Evolutionary conservation across 768 basidiomycete genomes (phyloP), one percentile per base, ranked within the genome.

Genomic region (Lactifluus subvellereus): DNA sequence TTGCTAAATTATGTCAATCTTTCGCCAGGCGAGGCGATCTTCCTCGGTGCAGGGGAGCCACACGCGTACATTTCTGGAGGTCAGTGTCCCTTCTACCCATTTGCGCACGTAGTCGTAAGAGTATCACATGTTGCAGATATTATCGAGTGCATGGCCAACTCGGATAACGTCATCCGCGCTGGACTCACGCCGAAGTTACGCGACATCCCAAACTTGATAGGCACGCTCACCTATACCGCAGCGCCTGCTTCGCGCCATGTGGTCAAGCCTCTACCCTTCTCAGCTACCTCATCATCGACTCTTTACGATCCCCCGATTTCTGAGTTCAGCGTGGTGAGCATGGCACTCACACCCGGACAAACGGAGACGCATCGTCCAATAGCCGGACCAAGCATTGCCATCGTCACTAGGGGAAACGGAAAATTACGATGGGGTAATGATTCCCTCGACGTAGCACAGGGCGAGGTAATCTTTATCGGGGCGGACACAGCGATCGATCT

Each of bases 91-190:
- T 32, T 47, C 55, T 61, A 35, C 45, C 55, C 22, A 32, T 45
- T 32, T 49, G 32, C 5, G 27, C 50, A n/a, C 32, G 30, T 13
- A 42, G 5, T 7, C n/a, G 13, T 45, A 27, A 11, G 40, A 9
- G 4, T 14, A 20, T 32, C 10, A 35, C 13, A 35, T 14, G 3
- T 35, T 45, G 5, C 69, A 96, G 96, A 99, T 71, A 95, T 95
- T 74, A 93, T 98, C 71, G 97, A 98, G 72, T 96, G 94, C 77
- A 98, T 98, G 95, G 96, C 96, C 30, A 95, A 95, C 65, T 95
- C 93, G 0, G 97, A 99, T 77, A 98, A 98, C 73, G 97, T 99
- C 74, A 95, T 99, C 67, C 91, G 97, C 37, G 97, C 97, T 7
- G 97, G 97, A 14, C 85, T 99, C 45, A 99, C 97, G 0, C 96